Base-by-base conservation (phyloP, 1,139 yeast species). In the Zygosaccharomyces pseudobailii region DNA sequence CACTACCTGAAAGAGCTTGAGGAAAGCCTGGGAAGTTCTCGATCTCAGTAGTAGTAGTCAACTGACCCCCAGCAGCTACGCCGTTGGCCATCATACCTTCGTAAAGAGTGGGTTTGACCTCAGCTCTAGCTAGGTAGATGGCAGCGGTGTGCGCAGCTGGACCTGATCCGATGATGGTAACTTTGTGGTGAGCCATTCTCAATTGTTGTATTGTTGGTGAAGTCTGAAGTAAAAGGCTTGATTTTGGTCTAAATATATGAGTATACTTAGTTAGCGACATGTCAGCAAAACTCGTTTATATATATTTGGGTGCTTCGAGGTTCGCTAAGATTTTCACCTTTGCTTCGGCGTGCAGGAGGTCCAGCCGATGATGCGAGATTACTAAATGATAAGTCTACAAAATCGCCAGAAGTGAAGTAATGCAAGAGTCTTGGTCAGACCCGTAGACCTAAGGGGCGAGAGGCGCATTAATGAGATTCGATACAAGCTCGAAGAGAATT, bases 61-160 rank as follows among this genome's bases (percentile, higher is more conserved):
- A 78, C 73, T 92, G 98, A 53, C 98, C 98, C 60, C 98, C 98
- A 27, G 98, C 97, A 43, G 98, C 98, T 59, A 90, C 80, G 55
- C 97, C 98, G 69, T 92, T 92, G 55, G 98, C 98, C 68, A 92
- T 73, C 84, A 92, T 76, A 61, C 98, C 98, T 73, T 92, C 98
- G 71, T 87, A 92, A 60, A 92, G 70, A 33, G 88, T 84, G 32
- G 98, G 97, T 71, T 86, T 84, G 67, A 89, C 82, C 74, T 92
- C 98, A 34, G 98, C 98, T 71, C 98, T 83, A 28, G 97, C 84
- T 52, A 92, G 76, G 71, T 92, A 92, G 69, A 92, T 87, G 58
- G 98, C 98, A 44, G 98, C 98, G 40, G 98, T 92, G 76, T 92
- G 97, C 48, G 97, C 98, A 52, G 98, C 98, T 47, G 98, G 98